Conservation (phyloP, 176 grass and related monocot genomes). For the Aegilops longissima region DNA sequence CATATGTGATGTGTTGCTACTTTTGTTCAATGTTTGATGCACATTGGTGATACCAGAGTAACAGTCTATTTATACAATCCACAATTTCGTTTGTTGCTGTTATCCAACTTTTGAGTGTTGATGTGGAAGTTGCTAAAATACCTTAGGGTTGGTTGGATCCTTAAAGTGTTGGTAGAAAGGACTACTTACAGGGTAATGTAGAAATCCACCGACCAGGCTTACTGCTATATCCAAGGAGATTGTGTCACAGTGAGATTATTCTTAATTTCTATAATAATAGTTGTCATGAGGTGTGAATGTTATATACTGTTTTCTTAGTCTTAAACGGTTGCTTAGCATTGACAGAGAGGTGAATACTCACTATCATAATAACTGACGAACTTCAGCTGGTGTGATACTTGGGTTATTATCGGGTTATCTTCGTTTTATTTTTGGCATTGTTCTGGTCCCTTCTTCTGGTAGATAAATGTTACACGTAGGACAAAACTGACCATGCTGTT, state of each 20-base stretch:
- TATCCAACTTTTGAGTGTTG: not conserved
- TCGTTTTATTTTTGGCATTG: not conserved
- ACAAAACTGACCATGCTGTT: not conserved
- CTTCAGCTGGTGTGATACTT: constrained; percentile 5
- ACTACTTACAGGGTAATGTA: not conserved
- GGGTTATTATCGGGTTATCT: constrained; percentile 1
- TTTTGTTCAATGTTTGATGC: not conserved
- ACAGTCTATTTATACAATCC: not conserved
- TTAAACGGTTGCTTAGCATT: not conserved
- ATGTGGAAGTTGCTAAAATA: not conserved
- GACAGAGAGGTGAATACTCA: not conserved
- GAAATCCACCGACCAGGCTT: not conserved
- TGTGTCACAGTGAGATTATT: not conserved
- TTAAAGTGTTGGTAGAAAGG: not conserved
- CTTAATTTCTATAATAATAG: not conserved
- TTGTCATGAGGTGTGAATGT: not conserved
- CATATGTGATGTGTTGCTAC: not conserved
- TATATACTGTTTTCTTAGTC: not conserved
- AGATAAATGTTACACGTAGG: not conserved
- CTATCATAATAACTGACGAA: not conserved
- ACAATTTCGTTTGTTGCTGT: not conserved
- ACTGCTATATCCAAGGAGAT: not conserved
- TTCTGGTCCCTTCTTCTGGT: not conserved
- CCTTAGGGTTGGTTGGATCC: not conserved
- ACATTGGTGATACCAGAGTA: not conserved